phyloP scores from a whole-genome alignment of 2,329 filamentous ascomycete species.

The Paracorniculantispora psalliotae region DNA sequence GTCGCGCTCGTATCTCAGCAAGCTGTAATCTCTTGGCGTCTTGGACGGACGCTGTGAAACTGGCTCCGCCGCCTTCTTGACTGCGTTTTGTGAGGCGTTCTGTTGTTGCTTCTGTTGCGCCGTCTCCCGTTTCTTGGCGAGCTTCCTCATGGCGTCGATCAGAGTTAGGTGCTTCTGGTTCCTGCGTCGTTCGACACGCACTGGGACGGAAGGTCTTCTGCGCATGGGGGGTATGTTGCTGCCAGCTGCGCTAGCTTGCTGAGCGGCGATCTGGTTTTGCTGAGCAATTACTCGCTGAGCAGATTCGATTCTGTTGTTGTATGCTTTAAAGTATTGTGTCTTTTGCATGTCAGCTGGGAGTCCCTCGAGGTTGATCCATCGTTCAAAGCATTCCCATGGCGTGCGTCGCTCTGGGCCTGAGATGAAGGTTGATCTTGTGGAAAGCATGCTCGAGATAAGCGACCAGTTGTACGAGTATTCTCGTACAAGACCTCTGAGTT shows the following conservation, averaged over 20 bases:
- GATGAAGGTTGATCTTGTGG: slow-evolving; percentile 68
- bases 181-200: slow-evolving; percentile 80
- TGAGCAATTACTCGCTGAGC: slow-evolving; percentile 52
- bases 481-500: slow-evolving; percentile 75
- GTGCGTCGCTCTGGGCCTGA: slow-evolving; percentile 86
- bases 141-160: slow-evolving; percentile 90
- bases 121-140: slow-evolving; percentile 90
- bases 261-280: slow-evolving; percentile 45
- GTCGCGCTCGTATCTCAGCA: slow-evolving; percentile 83
- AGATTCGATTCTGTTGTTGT: slow-evolving; percentile 55
- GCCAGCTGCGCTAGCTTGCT: slow-evolving; percentile 44
- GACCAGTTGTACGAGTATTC: slow-evolving; percentile 99
- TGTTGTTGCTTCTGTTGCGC: slow-evolving; percentile 84
- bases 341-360: slow-evolving; percentile 90
- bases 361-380: slow-evolving; percentile 89
- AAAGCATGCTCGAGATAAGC: slow-evolving; percentile 77
- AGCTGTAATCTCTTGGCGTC: slow-evolving; percentile 86
- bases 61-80: slow-evolving; percentile 72
- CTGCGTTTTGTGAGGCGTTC: slow-evolving; percentile 69
- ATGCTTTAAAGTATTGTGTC: slow-evolving; percentile 85
- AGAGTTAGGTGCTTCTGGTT: slow-evolving; percentile 83
- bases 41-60: slow-evolving; percentile 52
- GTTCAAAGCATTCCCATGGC: slow-evolving; percentile 97
- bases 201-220: slow-evolving; percentile 70
- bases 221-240: slow-evolving; percentile 37